Base-by-base conservation (phyloP, 2,329 filamentous ascomycete species). In the Aulographum hederae region DNA sequence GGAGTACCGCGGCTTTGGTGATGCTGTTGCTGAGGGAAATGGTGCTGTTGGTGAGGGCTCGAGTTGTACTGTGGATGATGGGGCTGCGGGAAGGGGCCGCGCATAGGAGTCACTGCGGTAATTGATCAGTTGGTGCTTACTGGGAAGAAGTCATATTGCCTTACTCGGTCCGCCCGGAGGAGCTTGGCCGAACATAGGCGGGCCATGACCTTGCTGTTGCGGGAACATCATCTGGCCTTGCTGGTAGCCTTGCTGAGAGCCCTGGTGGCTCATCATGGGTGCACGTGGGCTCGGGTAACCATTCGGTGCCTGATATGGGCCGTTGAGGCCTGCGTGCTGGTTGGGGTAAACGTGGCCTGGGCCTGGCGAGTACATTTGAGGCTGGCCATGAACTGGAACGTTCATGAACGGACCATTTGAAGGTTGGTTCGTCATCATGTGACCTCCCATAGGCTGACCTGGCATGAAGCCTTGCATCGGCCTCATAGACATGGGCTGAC, bases 201-300 rank as follows among this genome's bases (percentile, higher is more conserved):
- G 78, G 45, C 73, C 77, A 46, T 77, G 80, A 28, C 6, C 11
- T 4, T 19, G 8, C 14, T 28, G 26, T 44, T 74, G 78, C 74
- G 85, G 80, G 39, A 61, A 66, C 69, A 78, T 61, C 68, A 85
- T 57, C 62, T 70, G 45, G 60, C 72, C 60, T 30, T 63, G 61
- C 34, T 63, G 62, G 48, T 91, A 82, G 26, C 85, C 84, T 51
- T 92, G 85, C 46, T 94, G 86, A 18, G 85, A 94, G 34, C 81
- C 81, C 56, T 93, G 82, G 41, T 85, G 85, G 45, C 76, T 79
- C 86, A 95, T 95, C 74, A 91, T 82, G 2, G 81, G 76, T 10
- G 89, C 81, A 34, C 81, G 74, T 1, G 86, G 86, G 48, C 86
- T 94, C n/a, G 82, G 79, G 46, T 80, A 93, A 12, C 82, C 81